Percentiles rank a stretch among this genome's conserved stretches.
Evolutionary conservation across 306 rosid genomes (phyloP).

Genomic region (Inga laurina): DNA sequence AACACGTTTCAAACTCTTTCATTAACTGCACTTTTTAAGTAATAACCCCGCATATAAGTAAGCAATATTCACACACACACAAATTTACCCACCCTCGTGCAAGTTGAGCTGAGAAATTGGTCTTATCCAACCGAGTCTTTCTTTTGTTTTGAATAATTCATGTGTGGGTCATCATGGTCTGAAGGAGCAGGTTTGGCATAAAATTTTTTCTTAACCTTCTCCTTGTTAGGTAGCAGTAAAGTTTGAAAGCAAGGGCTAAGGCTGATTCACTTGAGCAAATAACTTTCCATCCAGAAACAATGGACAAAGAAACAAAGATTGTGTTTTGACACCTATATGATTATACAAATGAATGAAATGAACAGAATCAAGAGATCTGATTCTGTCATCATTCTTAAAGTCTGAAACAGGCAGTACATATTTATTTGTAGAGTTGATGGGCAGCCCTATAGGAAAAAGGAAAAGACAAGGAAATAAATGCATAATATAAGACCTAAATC

Average conservation of each 20-base stretch:
- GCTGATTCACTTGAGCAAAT: conserved; percentile 22
- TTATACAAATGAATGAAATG: conserved; percentile 8
- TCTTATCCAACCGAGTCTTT: neutral
- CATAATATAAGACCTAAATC: neutral
- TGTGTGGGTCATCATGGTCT: conserved; percentile 27
- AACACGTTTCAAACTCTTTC: conserved; percentile 65
- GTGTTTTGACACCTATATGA: conserved; percentile 15
- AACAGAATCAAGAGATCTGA: neutral
- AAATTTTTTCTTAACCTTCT: conserved; percentile 25
- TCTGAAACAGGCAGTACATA: neutral
- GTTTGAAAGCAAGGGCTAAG: conserved; percentile 36
- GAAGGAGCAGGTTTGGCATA: conserved; percentile 33
- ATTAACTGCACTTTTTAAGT: conserved; percentile 43
- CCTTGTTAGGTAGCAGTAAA: conserved; percentile 47
- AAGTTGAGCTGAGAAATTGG: conserved; percentile 22
- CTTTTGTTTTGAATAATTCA: neutral
- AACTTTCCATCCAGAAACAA: conserved; percentile 17
- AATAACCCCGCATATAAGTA: neutral
- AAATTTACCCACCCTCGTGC: conserved; percentile 17
- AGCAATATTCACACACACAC: conserved; percentile 3
- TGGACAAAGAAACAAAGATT: neutral
- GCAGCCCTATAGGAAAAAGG: neutral
- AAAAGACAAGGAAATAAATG: neutral
- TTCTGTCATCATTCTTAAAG: neutral
- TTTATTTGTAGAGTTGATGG: neutral